A percentile compares a stretch with the other conserved stretches of the same genome.
These are phyloP conservation scores for Shiraia sp. DNA, from an alignment of 2,329 filamentous ascomycete genomes.

Conservation along the genomic window DNA sequence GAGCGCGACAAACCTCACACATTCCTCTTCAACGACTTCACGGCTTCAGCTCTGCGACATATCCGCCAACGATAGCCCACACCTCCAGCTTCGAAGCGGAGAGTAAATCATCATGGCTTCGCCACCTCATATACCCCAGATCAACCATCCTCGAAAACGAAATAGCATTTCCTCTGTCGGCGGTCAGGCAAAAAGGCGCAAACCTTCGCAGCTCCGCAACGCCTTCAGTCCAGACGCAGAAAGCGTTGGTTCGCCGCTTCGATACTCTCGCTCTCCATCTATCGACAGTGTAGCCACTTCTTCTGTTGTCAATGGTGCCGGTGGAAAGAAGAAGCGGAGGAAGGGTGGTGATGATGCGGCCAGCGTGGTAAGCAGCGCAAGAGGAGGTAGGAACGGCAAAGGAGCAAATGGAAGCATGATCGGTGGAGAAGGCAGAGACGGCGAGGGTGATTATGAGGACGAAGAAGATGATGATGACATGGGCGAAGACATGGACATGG, in stretches of 20 bases:
- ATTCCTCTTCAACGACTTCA: no score
- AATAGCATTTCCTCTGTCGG: constrained; percentile 56
- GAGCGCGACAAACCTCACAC: no score
- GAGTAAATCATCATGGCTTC: constrained; percentile 59
- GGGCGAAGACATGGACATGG: constrained; percentile 48
- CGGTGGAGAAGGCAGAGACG: constrained; percentile 33
- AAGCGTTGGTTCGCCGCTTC: constrained; percentile 54
- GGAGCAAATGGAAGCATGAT: constrained; percentile 39
- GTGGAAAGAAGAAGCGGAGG: constrained; percentile 62
- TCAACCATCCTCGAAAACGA: constrained; percentile 66
- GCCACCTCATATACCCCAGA: constrained; percentile 57
- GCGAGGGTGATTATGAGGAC: constrained; percentile 60
- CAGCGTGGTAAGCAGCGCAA: constrained; percentile 42
- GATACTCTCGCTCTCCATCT: constrained; percentile 66
- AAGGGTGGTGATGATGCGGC: constrained; percentile 28
- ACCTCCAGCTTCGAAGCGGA: background rate
- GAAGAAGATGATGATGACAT: constrained; percentile 59
- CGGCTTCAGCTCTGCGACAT: no score
- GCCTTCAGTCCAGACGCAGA: constrained; percentile 73
- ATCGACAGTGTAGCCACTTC: constrained; percentile 64
- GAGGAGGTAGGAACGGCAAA: constrained; percentile 30
- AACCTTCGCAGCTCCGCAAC: constrained; percentile 74
- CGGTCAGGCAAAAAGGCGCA: constrained; percentile 64
- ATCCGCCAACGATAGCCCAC: background rate
- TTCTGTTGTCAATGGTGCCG: constrained; percentile 37